Evolutionary conservation across 495 filamentous ascomycete species (phyloP), one percentile per base, ranked within the genome.

Genomic region (Rostrohypoxylon terebratum): DNA sequence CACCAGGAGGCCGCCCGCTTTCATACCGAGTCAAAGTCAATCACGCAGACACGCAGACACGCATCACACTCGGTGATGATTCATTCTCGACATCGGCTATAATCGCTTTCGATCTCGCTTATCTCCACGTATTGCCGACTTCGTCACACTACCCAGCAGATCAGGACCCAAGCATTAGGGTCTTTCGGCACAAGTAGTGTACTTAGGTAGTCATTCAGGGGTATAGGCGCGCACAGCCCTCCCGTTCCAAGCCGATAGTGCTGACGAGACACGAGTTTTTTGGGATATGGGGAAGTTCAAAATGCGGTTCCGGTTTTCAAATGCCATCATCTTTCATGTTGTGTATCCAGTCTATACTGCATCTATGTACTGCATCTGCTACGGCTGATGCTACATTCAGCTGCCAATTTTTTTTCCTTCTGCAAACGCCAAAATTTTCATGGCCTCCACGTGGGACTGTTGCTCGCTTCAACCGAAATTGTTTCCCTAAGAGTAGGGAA

Each of bases 301-400:
- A 74, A 73, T 73, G 50, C 61, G 71, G 62, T 73, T 50, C 20
- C 61, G 71, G 62, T 73, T 50, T 14, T 60, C 20, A 61, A 62
- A 63, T 74, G 38, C 66, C 66, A 69, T 74, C 23, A 16, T 66
- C 28, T 28, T 28, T 28, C 16, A 68, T 72, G 59, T 18, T 47
- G 63, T 68, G 69, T 60, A 42, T 50, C 54, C 47, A 42, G 55
- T 25, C 45, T 36, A n/a, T 51, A n/a, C n/a, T n/a, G n/a, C n/a
- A n/a, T n/a, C n/a, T n/a, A n/a, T n/a, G n/a, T 23, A 21, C 40
- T 66, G 45, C 34, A 63, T 20, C 57, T 69, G 57, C 62, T 69
- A 58, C 57, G 55, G 66, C 71, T 73, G 63, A 67, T n/a, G 59
- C 59, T 18, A 11, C 60, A 65, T 68, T 68, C 59, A 67, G 44